A percentile compares a stretch with the other conserved stretches of the same genome.
These are phyloP conservation scores for Keithomyces neogunnii DNA, from an alignment of 2,329 filamentous ascomycete species.

Conservation along the genomic window DNA sequence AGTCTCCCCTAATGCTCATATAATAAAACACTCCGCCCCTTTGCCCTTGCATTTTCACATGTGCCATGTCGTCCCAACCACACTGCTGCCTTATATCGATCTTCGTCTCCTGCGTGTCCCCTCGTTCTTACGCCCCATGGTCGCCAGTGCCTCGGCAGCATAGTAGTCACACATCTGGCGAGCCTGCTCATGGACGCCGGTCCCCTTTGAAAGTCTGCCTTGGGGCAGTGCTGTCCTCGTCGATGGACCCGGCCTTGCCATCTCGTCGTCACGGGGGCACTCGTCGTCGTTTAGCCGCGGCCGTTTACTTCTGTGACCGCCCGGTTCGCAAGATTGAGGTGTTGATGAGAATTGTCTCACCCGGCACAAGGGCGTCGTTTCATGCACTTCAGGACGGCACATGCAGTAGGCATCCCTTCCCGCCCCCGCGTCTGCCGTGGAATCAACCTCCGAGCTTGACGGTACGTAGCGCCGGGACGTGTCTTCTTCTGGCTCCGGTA, in stretches of 20 bases:
- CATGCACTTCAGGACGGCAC: background rate
- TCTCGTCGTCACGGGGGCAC: background rate
- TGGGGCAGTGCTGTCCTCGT: background rate
- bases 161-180: background rate
- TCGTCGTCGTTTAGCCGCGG: background rate
- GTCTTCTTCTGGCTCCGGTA: background rate
- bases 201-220: background rate
- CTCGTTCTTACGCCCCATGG: background rate
- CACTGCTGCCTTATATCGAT: too few species aligned
- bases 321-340: background rate
- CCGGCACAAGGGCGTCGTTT: background rate
- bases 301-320: background rate
- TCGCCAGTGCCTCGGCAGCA: background rate
- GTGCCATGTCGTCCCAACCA: too few species aligned
- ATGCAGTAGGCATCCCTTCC: too few species aligned
- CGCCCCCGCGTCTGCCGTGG: too few species aligned
- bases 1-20: too few species aligned
- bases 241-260: background rate
- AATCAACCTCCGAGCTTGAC: background rate
- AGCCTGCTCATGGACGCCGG: background rate
- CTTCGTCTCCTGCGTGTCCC: too few species aligned
- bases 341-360: background rate
- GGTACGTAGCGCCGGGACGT: slow-evolving; percentile 16
- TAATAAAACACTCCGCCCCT: too few species aligned
- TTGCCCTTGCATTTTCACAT: too few species aligned